Evolutionary conservation across 371 early-diverging fungal genomes (phyloP), one percentile per base, ranked within the genome.

Genomic region (Gilbertella persicaria): DNA sequence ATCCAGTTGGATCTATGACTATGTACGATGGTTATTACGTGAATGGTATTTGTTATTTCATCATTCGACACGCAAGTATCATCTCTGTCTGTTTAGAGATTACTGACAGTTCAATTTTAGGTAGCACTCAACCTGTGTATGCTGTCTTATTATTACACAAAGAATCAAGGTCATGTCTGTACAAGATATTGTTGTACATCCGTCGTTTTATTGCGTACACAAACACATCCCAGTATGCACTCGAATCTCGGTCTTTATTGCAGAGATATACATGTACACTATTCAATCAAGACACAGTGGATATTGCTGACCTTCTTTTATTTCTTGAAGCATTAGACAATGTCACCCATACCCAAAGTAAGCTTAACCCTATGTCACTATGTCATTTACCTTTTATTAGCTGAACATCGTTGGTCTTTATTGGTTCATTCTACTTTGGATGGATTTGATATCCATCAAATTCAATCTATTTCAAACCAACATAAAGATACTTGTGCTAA

Each of bases 21-120:
- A 60, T 43, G 46, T 68, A 14, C 51, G 60, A 38, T 73, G 73
- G 73, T 43, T 66, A 13, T 47, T 76, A 33, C 62, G 55, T 25
- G 66, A 72, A 46, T 72, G 73, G 75, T 56, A 67, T 41, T 45
- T 69, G 45, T 39, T 71, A 0, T 62, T 75, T 35, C 58, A 71
- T 38, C 55, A 59, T 35, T 3, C 13, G 13, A 8, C 33, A 12
- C 10, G n/a, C n/a, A n/a, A n/a, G n/a, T n/a, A n/a, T n/a, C n/a
- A n/a, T n/a, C n/a, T n/a, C n/a, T n/a, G n/a, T n/a, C n/a, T n/a
- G n/a, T n/a, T n/a, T n/a, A n/a, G n/a, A n/a, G n/a, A n/a, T n/a
- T n/a, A n/a, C n/a, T n/a, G n/a, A n/a, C n/a, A n/a, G n/a, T n/a
- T n/a, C n/a, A n/a, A n/a, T n/a, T n/a, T n/a, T n/a, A n/a, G n/a